Base-by-base conservation (phyloP, 2,329 filamentous ascomycete genomes). In the Fonsecaea pedrosoi region DNA sequence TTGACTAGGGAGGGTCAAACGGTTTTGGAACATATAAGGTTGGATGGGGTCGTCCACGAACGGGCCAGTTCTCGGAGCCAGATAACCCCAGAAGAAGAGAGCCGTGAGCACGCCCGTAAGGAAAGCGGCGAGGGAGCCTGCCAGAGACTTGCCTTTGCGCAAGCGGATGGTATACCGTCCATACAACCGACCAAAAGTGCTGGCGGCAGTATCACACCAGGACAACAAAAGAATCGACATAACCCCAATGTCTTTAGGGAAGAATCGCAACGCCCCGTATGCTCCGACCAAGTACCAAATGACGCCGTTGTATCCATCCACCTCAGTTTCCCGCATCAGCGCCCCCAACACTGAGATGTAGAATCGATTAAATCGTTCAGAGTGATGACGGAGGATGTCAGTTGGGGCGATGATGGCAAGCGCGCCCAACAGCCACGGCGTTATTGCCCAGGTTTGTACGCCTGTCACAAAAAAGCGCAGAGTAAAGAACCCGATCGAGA, bases 151-250 rank as follows among this genome's bases (percentile, higher is more conserved):
- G 50, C 94, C 94, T 69, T 86, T 86, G 69, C 95, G 88, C 63
- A 99, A 86, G 60, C 90, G 87, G 42, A 92, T 92, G 1, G 95
- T 99, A 77, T 97, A 94, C 69, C 90, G 87, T 50, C 95, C 95
- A 81, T 92, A 98, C 13, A 94, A 83, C 62, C 95, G 87, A 61
- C 95, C 95, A 75, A 99, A 94, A 0, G 95, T 99, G 76, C 91
- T 95, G 59, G 95, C 95, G 40, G 95, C 95, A 0, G 95, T 98
- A 78, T 99, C 95, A 80, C 95, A 99, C 95, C 95, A 99, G 76
- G 92, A 96, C 30, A 99, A 87, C 48, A 99, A 86, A 74, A 99
- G 83, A 53, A 98, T 90, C 68, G 91, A 89, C 83, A 98, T 90
- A 57, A 96, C 90, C 7, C 90, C 93, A 30, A 99, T 86, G 74